Conservation (phyloP, 352 stramenopile species). For the Pythium aristosporum region DNA sequence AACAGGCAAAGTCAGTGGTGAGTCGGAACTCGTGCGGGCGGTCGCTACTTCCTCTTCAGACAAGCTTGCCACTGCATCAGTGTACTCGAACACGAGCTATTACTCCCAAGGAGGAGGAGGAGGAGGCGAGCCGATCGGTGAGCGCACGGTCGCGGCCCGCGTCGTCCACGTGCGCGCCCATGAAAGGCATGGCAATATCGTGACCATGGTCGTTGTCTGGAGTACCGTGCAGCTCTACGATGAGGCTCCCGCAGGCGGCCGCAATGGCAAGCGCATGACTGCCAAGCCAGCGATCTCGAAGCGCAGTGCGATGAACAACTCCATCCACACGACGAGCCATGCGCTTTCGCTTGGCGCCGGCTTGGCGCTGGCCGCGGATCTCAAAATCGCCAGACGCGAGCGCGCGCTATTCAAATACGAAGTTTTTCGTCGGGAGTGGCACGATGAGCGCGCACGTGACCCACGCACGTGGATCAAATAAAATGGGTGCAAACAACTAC, state of each 20-base stretch:
- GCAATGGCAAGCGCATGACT: conserved; percentile 9
- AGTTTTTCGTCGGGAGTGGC: conserved; percentile 68
- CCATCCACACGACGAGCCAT: conserved; percentile 41
- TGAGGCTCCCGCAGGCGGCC: conserved; percentile 16
- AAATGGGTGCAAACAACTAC: background rate
- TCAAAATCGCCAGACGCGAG: conserved; percentile 71
- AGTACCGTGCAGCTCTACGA: conserved; percentile 81
- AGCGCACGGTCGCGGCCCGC: conserved; percentile 74
- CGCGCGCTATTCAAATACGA: conserved; percentile 72
- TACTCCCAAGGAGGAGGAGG: conserved; percentile 12
- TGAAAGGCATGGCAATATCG: conserved; percentile 47
- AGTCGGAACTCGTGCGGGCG: conserved; percentile 25
- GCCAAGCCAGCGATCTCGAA: background rate
- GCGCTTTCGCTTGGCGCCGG: conserved; percentile 26
- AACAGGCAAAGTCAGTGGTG: conserved; percentile 33
- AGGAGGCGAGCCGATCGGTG: conserved; percentile 42
- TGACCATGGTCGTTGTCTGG: conserved; percentile 73
- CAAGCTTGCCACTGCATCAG: conserved; percentile 26
- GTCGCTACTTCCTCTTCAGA: conserved; percentile 8
- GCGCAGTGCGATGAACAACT: conserved; percentile 20
- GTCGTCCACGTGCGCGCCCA: conserved; percentile 36
- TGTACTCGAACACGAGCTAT: conserved; percentile 55
- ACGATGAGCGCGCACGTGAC: conserved; percentile 64
- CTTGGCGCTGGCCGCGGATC: conserved; percentile 39
- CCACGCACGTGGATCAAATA: conserved; percentile 52